Base-by-base conservation (phyloP, 208 protist species). In the Dictyostelium gargantuum region DNA sequence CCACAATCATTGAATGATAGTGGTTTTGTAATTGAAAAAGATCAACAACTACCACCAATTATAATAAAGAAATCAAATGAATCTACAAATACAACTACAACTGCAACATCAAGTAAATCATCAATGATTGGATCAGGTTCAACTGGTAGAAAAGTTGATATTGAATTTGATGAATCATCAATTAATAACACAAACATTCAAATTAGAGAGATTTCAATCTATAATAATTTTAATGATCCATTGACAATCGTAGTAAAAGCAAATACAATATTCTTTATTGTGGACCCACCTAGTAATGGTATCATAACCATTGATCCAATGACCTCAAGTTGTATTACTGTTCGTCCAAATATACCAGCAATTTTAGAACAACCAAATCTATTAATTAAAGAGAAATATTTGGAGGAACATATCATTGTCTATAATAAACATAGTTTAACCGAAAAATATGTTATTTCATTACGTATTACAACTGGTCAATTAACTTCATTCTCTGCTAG, bases 371-470 rank as follows among this genome's bases (percentile, higher is more conserved):
- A 92, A 29, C 56, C 58, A 0, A 85, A 76, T 40, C 32, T 92
- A 5, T 46, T 92, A 2, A 11, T 92, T 9, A 92, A 92, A 61
- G 93, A 93, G 48, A 95, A 95, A 40, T 95, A 93, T 63, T 56
- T 95, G 8, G 93, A 95, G 72, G 93, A 95, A 26, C 91, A 95
- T 66, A 68, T 95, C 32, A 92, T 85, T 13, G 21, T 95, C 23
- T 95, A 95, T 58, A 93, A 92, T 54, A 66, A 52, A 48, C 52
- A 63, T 70, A 68, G 56, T 19, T 13, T 84, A 19, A 80, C 50
- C 10, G 93, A 95, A 17, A 91, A 85, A 38, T 89, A 79, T 48
- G 79, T 93, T 32, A 54, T 95, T 8, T 77, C 61, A 35, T 26
- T 95, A 40, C 91, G 86, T 44, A 72, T 95, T 13, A 79, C 84